Conservation (phyloP, 805 yeast species). For the Candida argentea region DNA sequence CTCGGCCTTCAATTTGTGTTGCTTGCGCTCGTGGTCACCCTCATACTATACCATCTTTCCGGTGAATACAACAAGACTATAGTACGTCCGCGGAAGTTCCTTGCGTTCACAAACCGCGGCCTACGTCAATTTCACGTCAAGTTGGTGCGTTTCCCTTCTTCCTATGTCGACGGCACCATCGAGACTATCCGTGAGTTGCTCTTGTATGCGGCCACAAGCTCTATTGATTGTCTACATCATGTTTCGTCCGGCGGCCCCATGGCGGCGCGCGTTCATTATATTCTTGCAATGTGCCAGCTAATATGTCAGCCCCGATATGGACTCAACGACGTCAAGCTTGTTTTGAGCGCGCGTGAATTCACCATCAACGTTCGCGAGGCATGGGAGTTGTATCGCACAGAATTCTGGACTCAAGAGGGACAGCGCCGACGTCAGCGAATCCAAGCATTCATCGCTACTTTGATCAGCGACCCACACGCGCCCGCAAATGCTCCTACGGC, state of each 20-base stretch:
- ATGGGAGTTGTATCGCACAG: constrained; percentile 90
- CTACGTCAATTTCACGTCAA: constrained; percentile 73
- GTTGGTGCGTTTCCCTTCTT: constrained; percentile 49
- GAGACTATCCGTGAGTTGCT: constrained; percentile 29
- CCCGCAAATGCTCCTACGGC: no score
- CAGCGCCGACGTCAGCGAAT: constrained; percentile 40
- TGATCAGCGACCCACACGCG: no score
- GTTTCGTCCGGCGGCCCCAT: constrained; percentile 19
- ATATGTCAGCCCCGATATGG: constrained; percentile 58
- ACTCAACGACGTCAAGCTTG: constrained; percentile 63
- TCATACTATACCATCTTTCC: constrained; percentile 69
- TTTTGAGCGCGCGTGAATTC: constrained; percentile 73
- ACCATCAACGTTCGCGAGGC: constrained; percentile 78
- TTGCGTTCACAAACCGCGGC: constrained; percentile 82
- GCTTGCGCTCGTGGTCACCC: constrained; percentile 53
- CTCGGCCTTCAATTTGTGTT: constrained; percentile 44
- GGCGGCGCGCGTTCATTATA: constrained; percentile 25
- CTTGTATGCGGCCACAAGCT: constrained; percentile 19
- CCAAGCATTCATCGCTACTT: no score
- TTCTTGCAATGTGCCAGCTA: constrained; percentile 31
- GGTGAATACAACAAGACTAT: constrained; percentile 88
- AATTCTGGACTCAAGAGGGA: constrained; percentile 86
- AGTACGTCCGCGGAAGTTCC: constrained; percentile 67
- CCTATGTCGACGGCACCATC: constrained; percentile 21
- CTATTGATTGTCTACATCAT: constrained; percentile 22